Base-by-base conservation (phyloP, 768 basidiomycete species). In the Naganishia onofrii region DNA sequence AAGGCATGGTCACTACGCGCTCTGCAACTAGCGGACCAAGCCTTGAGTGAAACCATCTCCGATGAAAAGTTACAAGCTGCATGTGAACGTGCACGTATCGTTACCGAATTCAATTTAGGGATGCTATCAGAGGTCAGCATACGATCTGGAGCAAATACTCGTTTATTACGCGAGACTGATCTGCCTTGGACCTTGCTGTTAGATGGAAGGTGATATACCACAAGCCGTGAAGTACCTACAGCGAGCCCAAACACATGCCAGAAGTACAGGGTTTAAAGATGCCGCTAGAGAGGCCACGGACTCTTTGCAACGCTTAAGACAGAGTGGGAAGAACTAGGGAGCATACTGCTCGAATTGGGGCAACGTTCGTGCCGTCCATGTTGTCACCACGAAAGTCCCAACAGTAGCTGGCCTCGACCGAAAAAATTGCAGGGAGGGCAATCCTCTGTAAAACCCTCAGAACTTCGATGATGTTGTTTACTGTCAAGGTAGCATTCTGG, bases 71-170 rank as follows among this genome's bases (percentile, higher is more conserved):
- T 51, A 29, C 53, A 70, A 34, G 68, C 57, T 15, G 54, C 77
- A 7, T 81, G 80, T 70, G 66, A 68, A 17, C 57, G 74, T 32
- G 78, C 80, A 21, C 75, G 66, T 56, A 71, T 69, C 44, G 76
- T 78, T 0, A 77, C 70, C 1, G 68, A 78, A 53, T 76, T 74
- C 54, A 79, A 81, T 64, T 32, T 81, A 52, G 80, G 80, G 0
- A 76, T 77, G 75, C 65, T 81, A 26, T 72, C 77, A 23, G 80
- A 81, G 74, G 80, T 81, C 46, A 67, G 77, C 72, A 21, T n/a
- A 46, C 15, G 42, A 15, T 15, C 12, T 32, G 44, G 36, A 12
- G 23, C 23, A 23, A 17, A 8, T 10, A 15, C 8, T 28, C 10
- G 8, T 15, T 19, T 1, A 10, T 51, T 23, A 23, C 52, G 48